These are phyloP conservation scores for Copromyces sp. DNA, from an alignment of 495 filamentous ascomycete genomes.

Conservation along the genomic window DNA sequence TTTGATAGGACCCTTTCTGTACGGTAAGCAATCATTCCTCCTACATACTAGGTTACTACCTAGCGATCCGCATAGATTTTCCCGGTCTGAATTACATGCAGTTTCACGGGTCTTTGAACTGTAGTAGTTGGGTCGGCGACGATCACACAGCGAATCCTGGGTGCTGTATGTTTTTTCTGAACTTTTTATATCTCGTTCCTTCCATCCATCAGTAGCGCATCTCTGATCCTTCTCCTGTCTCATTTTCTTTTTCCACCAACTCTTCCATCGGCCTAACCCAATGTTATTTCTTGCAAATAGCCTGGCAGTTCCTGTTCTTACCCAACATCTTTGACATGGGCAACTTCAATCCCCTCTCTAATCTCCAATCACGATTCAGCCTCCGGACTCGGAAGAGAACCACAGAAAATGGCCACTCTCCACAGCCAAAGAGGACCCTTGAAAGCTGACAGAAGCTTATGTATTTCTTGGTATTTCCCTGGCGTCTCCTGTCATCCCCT, in stretches of 20 bases:
- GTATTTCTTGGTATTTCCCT: neutral
- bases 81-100: too few species aligned
- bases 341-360: neutral
- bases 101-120: too few species aligned
- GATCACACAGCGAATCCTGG: too few species aligned
- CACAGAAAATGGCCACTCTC: neutral
- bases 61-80: too few species aligned
- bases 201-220: too few species aligned
- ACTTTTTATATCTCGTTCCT: too few species aligned
- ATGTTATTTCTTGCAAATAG: neutral
- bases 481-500: neutral
- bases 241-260: neutral
- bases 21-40: too few species aligned
- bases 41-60: too few species aligned
- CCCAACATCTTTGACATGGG: neutral
- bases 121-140: too few species aligned
- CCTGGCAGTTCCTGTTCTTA: neutral
- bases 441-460: neutral
- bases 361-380: neutral
- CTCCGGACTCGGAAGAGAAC: neutral
- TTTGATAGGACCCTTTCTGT: too few species aligned
- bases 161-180: too few species aligned
- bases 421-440: neutral
- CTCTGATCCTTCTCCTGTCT: neutral
- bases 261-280: neutral